These are phyloP conservation scores for Lentinula edodes DNA, from an alignment of 768 basidiomycete species.

Conservation along the genomic window DNA sequence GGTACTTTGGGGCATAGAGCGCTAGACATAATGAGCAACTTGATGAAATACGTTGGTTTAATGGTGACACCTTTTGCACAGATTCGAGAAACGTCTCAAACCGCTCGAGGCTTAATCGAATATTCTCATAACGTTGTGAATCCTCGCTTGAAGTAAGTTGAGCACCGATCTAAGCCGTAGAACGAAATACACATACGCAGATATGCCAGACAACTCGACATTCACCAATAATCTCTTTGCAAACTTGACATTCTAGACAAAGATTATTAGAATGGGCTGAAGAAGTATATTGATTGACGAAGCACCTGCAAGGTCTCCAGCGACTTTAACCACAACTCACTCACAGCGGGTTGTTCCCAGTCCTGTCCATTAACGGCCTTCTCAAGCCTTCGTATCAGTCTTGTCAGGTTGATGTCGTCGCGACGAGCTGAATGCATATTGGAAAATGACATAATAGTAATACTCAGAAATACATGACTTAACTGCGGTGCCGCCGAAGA, in stretches of 20 bases:
- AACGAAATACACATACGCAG: slow-evolving; percentile 26
- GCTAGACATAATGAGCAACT: slow-evolving; percentile 22
- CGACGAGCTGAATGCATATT: slow-evolving; percentile 23
- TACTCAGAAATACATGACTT: too few relatives aligned
- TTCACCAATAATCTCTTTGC: slow-evolving; percentile 53
- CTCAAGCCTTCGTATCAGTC: slow-evolving; percentile 59
- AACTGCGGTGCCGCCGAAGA: background rate
- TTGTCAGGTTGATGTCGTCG: slow-evolving; percentile 63
- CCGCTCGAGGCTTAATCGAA: slow-evolving; percentile 45
- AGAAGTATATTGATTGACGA: background rate
- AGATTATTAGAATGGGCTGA: slow-evolving; percentile 20
- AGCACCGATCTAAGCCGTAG: background rate
- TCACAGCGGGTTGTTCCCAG: slow-evolving; percentile 24
- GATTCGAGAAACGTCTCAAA: slow-evolving; percentile 48
- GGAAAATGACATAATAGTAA: background rate
- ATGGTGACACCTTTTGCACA: slow-evolving; percentile 43
- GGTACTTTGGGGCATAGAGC: slow-evolving; percentile 30
- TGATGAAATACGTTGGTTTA: background rate
- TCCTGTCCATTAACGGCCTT: slow-evolving; percentile 38
- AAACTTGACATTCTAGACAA: slow-evolving; percentile 40
- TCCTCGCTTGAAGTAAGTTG: slow-evolving; percentile 28
- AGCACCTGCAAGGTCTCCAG: slow-evolving; percentile 53
- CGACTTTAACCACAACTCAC: slow-evolving; percentile 47
- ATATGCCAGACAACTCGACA: slow-evolving; percentile 46
- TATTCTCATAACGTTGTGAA: slow-evolving; percentile 37